These are phyloP conservation scores for Carex cristatella DNA, from an alignment of 176 grass and related monocot species.

Conservation along the genomic window DNA sequence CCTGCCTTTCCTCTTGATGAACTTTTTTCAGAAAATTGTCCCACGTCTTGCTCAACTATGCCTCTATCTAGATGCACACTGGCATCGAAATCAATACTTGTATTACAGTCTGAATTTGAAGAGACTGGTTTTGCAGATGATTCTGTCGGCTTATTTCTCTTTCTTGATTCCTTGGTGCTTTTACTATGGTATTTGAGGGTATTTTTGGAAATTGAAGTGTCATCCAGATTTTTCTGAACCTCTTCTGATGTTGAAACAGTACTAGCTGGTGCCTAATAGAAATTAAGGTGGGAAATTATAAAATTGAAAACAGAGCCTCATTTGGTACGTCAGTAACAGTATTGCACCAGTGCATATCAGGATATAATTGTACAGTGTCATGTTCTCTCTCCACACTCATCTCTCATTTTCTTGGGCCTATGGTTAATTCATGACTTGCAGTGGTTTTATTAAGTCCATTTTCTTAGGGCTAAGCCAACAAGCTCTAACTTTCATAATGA, in stretches of 20 bases:
- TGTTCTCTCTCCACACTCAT: neutral
- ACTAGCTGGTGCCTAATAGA: neutral
- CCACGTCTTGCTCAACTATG: slow-evolving; percentile 15
- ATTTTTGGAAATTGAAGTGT: slow-evolving; percentile 40
- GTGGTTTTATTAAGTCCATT: neutral
- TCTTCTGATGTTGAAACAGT: slow-evolving; percentile 12
- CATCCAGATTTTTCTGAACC: slow-evolving; percentile 34
- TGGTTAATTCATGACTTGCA: neutral
- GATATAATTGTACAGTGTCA: neutral
- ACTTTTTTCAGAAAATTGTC: slow-evolving; percentile 42
- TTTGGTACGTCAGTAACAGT: neutral
- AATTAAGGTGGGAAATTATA: slow-evolving; percentile 10
- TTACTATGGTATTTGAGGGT: slow-evolving; percentile 35
- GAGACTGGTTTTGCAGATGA: slow-evolving; percentile 23
- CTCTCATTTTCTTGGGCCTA: neutral
- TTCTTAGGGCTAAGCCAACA: neutral
- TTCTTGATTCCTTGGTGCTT: slow-evolving; percentile 61
- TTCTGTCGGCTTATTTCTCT: slow-evolving; percentile 50
- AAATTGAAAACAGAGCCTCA: neutral
- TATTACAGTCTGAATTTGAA: slow-evolving; percentile 19
- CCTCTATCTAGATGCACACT: slow-evolving; percentile 46
- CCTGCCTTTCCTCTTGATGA: slow-evolving; percentile 44
- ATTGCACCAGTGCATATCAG: neutral
- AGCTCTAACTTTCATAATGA: neutral
- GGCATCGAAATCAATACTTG: slow-evolving; percentile 31